Base-by-base conservation (phyloP, 2,329 filamentous ascomycete species). In the Lachnellula hyalina region DNA sequence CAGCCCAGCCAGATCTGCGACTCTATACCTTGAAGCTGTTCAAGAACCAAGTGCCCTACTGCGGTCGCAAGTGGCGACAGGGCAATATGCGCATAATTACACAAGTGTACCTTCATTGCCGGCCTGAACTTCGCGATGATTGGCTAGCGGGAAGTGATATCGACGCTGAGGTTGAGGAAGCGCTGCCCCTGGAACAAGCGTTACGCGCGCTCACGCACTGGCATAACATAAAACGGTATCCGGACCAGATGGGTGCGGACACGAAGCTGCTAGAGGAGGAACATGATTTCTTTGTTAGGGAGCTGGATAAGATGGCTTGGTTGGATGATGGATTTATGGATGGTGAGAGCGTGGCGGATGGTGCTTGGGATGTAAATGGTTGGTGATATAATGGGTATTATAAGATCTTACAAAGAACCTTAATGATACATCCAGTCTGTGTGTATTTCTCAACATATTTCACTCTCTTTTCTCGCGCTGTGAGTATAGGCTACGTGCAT, bases 61-160 rank as follows among this genome's bases (percentile, higher is more conserved):
- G 93, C 71, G 93, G 94, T 21, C 86, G 94, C 44, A 99, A 99
- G 75, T 99, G 94, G 94, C 86, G 94, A 14, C 94, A 97, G 74
- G 86, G 85, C 64, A 97, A 99, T 72, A 99, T 99, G 94, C 89
- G 93, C 53, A 92, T 97, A 67, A 99, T 99, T 68, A 99, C 94
- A 0, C 91, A 92, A 3, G 90, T 99, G 1, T 99, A 96, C 71
- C 78, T 99, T 48, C 90, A 96, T 73, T 96, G 93, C 68, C 82
- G 91, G 7, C 93, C 93, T 0, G 93, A 97, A 70, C 78, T 99
- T 46, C 82, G 93, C 32, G 94, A 99, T 68, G 94, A 96, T 73
- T 97, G 94, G 93, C 79, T 97, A 1, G 85, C 89, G 0, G 93
- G 93, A 5, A 88, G 87, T 57, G 92, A 96, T 68, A 85, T 97